These are phyloP conservation scores for Solanum peruvianum DNA, from an alignment of 257 asterid species.

Conservation along the genomic window DNA sequence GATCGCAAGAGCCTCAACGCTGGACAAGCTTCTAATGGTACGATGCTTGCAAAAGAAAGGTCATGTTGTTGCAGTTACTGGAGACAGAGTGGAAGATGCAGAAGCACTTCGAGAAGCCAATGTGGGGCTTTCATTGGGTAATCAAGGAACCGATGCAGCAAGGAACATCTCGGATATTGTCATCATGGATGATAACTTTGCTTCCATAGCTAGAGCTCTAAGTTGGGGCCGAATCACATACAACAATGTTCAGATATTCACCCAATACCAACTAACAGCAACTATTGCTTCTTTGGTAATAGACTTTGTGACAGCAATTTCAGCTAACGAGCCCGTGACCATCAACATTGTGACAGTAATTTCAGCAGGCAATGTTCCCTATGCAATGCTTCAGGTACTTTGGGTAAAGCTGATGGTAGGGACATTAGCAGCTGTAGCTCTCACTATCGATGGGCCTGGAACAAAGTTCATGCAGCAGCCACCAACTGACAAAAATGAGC, in stretches of 20 bases:
- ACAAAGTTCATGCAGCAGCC: conserved; percentile 33
- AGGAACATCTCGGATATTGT: conserved; percentile 62
- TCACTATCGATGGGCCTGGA: conserved; percentile 44
- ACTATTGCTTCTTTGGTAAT: conserved; percentile 44
- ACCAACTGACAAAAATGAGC: conserved; percentile 32
- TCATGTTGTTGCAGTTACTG: conserved; percentile 63
- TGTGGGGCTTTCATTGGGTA: conserved; percentile 54
- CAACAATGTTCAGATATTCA: conserved; percentile 55
- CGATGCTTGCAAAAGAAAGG: conserved; percentile 38
- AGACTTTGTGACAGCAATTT: conserved; percentile 13
- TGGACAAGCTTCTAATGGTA: conserved; percentile 45
- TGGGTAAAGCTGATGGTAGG: conserved; percentile 79
- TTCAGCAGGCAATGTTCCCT: conserved; percentile 67
- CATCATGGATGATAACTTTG: conserved; percentile 51
- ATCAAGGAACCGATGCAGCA: conserved; percentile 53
- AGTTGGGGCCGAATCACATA: conserved; percentile 65
- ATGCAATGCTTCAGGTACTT: conserved; percentile 50
- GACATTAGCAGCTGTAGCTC: conserved; percentile 55
- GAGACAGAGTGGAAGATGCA: conserved; percentile 53
- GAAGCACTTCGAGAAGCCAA: conserved; percentile 50
- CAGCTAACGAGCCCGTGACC: conserved; percentile 10
- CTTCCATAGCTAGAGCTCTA: conserved; percentile 36
- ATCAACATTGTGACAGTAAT: conserved; percentile 61
- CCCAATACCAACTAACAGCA: conserved; percentile 69
- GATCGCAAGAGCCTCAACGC: conserved; percentile 52